Percentiles rank a stretch among this genome's conserved stretches.
Evolutionary conservation across 805 yeast genomes (phyloP).

Genomic region (Schwanniomyces vanrijiae): DNA sequence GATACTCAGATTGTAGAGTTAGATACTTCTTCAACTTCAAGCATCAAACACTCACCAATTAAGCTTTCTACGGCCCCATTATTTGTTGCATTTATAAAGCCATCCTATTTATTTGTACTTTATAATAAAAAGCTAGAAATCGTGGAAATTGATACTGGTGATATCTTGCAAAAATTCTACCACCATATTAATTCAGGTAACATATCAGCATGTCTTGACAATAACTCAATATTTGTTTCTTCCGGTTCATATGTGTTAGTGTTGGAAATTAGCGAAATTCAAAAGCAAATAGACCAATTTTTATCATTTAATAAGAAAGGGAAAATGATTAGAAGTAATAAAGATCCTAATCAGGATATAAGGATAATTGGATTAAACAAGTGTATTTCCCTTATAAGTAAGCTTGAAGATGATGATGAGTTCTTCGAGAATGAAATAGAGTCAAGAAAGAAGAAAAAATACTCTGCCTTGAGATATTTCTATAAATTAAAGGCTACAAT

Average conservation of each 20-base stretch:
- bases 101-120: conserved; percentile 32
- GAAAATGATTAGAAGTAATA: conserved; percentile 10
- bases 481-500: conserved; percentile 31
- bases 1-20: conserved; percentile 30
- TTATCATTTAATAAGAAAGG: conserved; percentile 21
- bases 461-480: conserved; percentile 33
- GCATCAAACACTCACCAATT: conserved; percentile 17
- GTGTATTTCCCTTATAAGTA: conserved; percentile 30
- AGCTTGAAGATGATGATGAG: conserved; percentile 22
- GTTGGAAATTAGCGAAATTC: conserved; percentile 25
- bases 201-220: conserved; percentile 15
- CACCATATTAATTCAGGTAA: conserved; percentile 30
- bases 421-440: conserved; percentile 20
- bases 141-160: conserved; percentile 34
- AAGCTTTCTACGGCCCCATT: conserved; percentile 26
- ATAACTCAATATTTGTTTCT: conserved; percentile 17
- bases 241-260: conserved; percentile 31
- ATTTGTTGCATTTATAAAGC: conserved; percentile 24
- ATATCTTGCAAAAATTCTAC: conserved; percentile 30
- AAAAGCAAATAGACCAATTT: conserved; percentile 38
- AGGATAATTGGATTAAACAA: conserved; percentile 32
- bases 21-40: conserved; percentile 6
- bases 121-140: conserved; percentile 35
- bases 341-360: conserved; percentile 28
- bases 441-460: conserved; percentile 21